Conservation (phyloP, 1,139 yeast genomes). For the Lodderomyces beijingensis region DNA sequence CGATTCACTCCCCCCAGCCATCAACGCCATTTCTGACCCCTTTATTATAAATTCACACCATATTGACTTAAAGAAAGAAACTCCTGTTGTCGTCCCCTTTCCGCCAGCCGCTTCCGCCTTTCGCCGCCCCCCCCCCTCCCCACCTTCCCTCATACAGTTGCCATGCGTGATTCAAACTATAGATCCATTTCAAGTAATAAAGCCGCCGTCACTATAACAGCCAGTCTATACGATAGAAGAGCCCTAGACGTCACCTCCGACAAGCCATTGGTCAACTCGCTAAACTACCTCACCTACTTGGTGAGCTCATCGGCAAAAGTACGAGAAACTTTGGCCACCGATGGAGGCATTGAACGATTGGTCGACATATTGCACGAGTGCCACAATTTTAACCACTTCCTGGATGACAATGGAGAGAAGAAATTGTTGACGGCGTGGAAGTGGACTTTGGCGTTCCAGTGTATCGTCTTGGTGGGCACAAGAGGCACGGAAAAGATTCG, state of each 20-base stretch:
- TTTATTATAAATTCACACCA: no score
- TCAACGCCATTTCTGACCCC: no score
- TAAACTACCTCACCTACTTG: slow-evolving; percentile 82
- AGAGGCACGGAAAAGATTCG: slow-evolving; percentile 87
- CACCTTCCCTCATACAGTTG: neutral
- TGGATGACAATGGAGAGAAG: slow-evolving; percentile 32
- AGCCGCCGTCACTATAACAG: slow-evolving; percentile 87
- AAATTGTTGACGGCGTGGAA: slow-evolving; percentile 81
- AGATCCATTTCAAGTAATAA: slow-evolving; percentile 72
- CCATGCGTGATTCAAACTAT: slow-evolving; percentile 89
- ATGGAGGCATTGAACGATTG: slow-evolving; percentile 89
- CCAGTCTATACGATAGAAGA: slow-evolving; percentile 83
- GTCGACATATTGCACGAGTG: slow-evolving; percentile 85
- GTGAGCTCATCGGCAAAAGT: slow-evolving; percentile 86
- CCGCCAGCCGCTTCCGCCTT: no score
- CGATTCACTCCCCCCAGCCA: no score
- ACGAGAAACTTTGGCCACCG: slow-evolving; percentile 80
- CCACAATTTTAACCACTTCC: slow-evolving; percentile 23
- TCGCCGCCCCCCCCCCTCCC: no score
- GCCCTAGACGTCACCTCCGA: slow-evolving; percentile 90
- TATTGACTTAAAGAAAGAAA: no score
- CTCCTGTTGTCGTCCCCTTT: no score
- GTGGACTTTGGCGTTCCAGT: slow-evolving; percentile 94
- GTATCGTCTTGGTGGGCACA: slow-evolving; percentile 85
- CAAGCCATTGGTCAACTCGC: slow-evolving; percentile 84